Percentiles rank a stretch among this genome's conserved stretches.
These are phyloP conservation scores for Brassica incana DNA, from an alignment of 345 rosid genomes.

Conservation along the genomic window DNA sequence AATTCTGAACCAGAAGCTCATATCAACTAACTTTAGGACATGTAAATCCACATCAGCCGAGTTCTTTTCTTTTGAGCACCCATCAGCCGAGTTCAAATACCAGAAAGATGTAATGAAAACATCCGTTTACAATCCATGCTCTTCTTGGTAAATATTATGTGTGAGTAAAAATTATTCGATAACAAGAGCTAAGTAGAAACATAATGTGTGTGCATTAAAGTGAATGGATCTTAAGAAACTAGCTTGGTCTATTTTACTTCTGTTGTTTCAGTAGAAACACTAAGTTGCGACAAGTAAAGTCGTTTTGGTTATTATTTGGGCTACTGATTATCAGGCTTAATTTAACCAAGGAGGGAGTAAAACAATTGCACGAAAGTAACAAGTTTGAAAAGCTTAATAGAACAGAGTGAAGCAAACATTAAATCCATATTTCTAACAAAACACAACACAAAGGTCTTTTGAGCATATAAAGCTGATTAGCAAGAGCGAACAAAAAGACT, in stretches of 20 bases:
- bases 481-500: conserved; percentile 14
- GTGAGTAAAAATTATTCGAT: neutral
- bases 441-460: neutral
- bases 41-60: neutral
- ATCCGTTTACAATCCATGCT: neutral
- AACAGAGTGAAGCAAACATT: neutral
- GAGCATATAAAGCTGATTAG: neutral
- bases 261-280: neutral
- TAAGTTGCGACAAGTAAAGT: too few species aligned
- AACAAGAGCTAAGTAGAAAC: neutral
- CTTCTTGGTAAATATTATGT: neutral
- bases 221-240: neutral
- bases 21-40: neutral
- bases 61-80: too few species aligned
- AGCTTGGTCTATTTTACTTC: neutral
- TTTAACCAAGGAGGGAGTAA: neutral
- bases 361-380: neutral
- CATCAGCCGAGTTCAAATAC: neutral
- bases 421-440: neutral
- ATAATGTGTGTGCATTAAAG: neutral
- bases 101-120: neutral
- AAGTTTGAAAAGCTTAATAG: neutral
- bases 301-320: neutral
- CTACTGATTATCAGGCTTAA: neutral
- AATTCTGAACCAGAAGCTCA: neutral